Evolutionary conservation across 1,284 basidiomycete species (phyloP), one percentile per base, ranked within the genome.

Genomic region (Sparassis latifolia): DNA sequence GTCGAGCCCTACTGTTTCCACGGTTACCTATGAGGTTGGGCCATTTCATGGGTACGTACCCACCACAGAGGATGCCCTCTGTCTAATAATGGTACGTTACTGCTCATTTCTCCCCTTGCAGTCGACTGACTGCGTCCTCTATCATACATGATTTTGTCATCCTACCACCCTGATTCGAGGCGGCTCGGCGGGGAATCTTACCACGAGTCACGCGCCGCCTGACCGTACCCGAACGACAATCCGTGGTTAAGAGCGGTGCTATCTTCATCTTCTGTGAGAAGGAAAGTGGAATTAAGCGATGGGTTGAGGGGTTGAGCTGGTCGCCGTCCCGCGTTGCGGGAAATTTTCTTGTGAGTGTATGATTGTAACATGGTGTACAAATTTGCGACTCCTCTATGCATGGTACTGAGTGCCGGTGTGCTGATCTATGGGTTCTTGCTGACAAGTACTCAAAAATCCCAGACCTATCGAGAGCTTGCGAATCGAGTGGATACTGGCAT

Each of bases 231-330:
- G 88, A 92, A 60, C 76, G 83, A 38, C 69, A 80, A 47, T 75
- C 78, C 5, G 83, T 87, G 75, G 87, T 92, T 64, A 76, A 77
- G 55, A 86, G 84, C 50, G 89, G 89, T n/a, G 79, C 85, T 7
- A 79, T 91, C 32, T 92, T 90, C 63, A 83, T 91, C 45, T 92
- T 90, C 68, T 82, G 79, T 59, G 88, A 90, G 62, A 80, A 86
- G 56, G 86, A 90, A 60, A 88, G 86, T 54, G 85, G 84, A 28
- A 91, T 92, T 66, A 90, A 88, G 64, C 76, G 89, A 27, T 91
- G 89, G 89, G 90, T 88, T 63, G 88, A 92, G 64, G 86, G 87
- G 30, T 69, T 87, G 38, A 72, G 86, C 28, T 91, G 88, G 88
- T 88, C 85, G 20, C 87, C 88, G 0, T 89, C 86, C 47, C 76